Conservation (phyloP, 2,329 filamentous ascomycete genomes). For the Apiospora hydei region DNA sequence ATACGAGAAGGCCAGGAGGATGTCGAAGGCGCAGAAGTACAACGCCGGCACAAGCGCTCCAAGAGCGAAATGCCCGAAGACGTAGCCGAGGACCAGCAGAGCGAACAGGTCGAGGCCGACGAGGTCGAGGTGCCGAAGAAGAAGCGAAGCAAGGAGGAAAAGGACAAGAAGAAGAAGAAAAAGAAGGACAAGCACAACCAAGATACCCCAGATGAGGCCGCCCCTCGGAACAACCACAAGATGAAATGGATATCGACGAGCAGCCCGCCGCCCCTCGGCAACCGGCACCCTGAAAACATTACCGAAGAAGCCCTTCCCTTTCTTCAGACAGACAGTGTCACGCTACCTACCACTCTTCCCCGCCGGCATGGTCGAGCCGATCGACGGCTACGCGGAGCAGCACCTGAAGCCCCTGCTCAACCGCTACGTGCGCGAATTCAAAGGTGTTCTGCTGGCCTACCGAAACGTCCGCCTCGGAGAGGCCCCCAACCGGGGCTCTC, state of each 20-base stretch:
- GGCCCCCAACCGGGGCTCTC: slow-evolving; percentile 56
- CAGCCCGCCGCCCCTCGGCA: slow-evolving; percentile 36
- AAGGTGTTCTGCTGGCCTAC: slow-evolving; percentile 79
- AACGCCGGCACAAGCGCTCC: slow-evolving; percentile 59
- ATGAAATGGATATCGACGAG: slow-evolving; percentile 52
- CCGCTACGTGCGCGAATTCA: slow-evolving; percentile 76
- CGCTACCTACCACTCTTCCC: slow-evolving; percentile 81
- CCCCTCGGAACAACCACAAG: slow-evolving; percentile 32
- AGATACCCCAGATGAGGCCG: slow-evolving; percentile 27
- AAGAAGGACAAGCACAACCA: slow-evolving; percentile 27
- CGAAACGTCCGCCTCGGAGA: slow-evolving; percentile 72
- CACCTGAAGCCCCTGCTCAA: slow-evolving; percentile 78
- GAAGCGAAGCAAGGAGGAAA: slow-evolving; percentile 37
- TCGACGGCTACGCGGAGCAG: slow-evolving; percentile 75
- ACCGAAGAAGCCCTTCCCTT: slow-evolving; percentile 65
- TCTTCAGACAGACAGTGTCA: slow-evolving; percentile 80
- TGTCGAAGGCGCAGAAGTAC: slow-evolving; percentile 31
- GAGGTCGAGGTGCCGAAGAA: slow-evolving; percentile 24
- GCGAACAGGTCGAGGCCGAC: slow-evolving; percentile 33
- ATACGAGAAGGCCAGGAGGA: slow-evolving; percentile 21
- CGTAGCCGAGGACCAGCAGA: slow-evolving; percentile 35
- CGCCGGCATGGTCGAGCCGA: slow-evolving; percentile 70
- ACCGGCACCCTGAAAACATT: slow-evolving; percentile 47
- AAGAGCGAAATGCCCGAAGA: slow-evolving; percentile 44
- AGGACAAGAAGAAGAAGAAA: slow-evolving; percentile 31